phyloP scores from a whole-genome alignment of 2,329 filamentous ascomycete species.

The Eurotiales sp. region DNA sequence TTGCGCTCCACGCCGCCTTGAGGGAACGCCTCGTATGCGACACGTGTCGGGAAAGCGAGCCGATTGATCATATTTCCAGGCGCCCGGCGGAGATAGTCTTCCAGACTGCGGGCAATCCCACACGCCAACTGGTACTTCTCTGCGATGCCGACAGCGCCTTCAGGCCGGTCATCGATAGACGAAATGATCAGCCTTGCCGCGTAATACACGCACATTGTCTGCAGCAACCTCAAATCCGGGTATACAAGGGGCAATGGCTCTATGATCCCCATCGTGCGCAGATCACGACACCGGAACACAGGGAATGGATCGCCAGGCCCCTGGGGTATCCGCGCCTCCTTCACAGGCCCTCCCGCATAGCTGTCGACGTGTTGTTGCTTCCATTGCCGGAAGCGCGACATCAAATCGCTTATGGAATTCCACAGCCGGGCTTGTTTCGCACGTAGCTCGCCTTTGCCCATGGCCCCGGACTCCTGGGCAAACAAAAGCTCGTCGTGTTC shows the following conservation, averaged over 20 bases:
- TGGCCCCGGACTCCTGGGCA: constrained; percentile 20
- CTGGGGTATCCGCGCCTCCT: constrained; percentile 23
- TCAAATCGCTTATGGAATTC: constrained; percentile 33
- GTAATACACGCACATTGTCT: constrained; percentile 36
- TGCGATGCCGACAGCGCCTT: constrained; percentile 25
- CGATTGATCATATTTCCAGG: constrained; percentile 40
- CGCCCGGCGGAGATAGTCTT: constrained; percentile 33
- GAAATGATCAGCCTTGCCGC: constrained; percentile 31
- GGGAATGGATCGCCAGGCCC: constrained; percentile 29
- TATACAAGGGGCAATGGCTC: constrained; percentile 30
- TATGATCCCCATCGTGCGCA: constrained; percentile 30
- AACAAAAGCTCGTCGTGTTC: constrained; percentile 29
- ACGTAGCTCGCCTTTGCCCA: constrained; percentile 28
- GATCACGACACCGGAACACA: constrained; percentile 30
- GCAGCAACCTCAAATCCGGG: constrained; percentile 32
- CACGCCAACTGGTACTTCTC: constrained; percentile 34
- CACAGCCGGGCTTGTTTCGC: constrained; percentile 32
- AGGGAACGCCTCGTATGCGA: constrained; percentile 36
- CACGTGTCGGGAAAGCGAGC: constrained; percentile 33
- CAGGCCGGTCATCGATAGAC: constrained; percentile 28
- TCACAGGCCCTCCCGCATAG: constrained; percentile 27
- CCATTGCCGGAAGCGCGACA: constrained; percentile 28
- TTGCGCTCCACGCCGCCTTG: constrained; percentile 28
- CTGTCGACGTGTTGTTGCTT: constrained; percentile 29
- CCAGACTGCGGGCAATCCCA: constrained; percentile 32